Evolutionary conservation across 352 stramenopile species (phyloP), one percentile per base, ranked within the genome.

Genomic region (Phytophthora citrophthora): DNA sequence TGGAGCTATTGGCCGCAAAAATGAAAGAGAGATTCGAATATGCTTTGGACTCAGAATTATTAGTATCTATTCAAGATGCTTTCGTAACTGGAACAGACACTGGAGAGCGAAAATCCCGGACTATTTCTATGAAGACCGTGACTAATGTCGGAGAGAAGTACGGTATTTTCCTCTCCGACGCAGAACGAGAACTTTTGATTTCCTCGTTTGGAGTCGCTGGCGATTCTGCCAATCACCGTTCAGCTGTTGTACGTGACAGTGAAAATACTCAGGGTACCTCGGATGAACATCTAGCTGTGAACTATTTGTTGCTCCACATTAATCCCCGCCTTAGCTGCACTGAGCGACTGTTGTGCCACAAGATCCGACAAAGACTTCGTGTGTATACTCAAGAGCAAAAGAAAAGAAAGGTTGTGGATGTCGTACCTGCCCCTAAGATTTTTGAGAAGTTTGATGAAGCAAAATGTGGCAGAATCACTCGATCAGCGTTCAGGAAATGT

Each of bases 401-500:
- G n/a, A 60, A 70, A 24, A 61, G 48, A 16, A 81, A 76, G 18
- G 20, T 49, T n/a, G 27, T 7, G 5, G 32, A 62, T 15, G 18
- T 31, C 34, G 12, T 62, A 5, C 75, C 75, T 16, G 68, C 74
- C 45, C 40, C 27, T 5, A 65, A 78, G 26, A 53, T 81, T 18
- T 94, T 92, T 61, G 70, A 82, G 10, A 80, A 74, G 18, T 88
- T 83, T 57, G 85, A 94, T 51, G 70, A 77, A 18, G 32, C 48
- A 2, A 60, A 67, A 9, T 78, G 58, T 56, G 77, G 82, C 0
- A 73, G 69, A 45, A 62, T 94, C 24, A 87, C 70, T 40, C 70
- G 85, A 20, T 80, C 75, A 4, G 78, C 86, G 27, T 94, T 94
- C 60, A 87, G 89, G 41, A 76, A 85, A 38, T 82, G 77, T 43